Conservation (phyloP, 192 early-diverging fungal species). For the Coemansia sp. region DNA sequence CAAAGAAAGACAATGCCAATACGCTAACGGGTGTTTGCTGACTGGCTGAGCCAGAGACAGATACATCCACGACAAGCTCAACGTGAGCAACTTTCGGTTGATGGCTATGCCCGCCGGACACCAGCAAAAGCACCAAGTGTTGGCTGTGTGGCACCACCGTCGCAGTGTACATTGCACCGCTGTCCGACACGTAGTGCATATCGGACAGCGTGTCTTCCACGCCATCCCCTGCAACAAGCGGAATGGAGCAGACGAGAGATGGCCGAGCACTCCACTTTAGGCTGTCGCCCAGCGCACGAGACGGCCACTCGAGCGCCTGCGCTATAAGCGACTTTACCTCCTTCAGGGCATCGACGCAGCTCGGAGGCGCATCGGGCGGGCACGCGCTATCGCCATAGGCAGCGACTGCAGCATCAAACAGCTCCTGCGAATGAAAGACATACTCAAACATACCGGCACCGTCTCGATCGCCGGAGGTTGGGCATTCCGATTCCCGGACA, state of each 20-base stretch:
- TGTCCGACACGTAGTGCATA: conserved; percentile 10
- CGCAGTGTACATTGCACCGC: background rate
- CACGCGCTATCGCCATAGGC: background rate
- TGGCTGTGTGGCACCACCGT: background rate
- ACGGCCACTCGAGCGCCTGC: conserved; percentile 32
- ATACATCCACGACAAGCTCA: conserved; percentile 5
- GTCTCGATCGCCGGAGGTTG: background rate
- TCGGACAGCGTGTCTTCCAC: conserved; percentile 1
- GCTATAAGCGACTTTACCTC: conserved; percentile 9
- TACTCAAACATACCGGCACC: conserved; percentile 3
- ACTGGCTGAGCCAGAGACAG: too few species aligned
- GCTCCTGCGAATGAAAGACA: conserved; percentile 20
- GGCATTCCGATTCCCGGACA: background rate
- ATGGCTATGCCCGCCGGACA: background rate
- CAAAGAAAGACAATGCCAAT: conserved; percentile 31
- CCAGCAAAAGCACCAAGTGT: background rate
- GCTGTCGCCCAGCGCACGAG: conserved; percentile 23
- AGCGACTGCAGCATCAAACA: background rate
- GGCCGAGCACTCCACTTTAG: conserved; percentile 15
- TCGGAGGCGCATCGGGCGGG: background rate
- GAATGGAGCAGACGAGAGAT: background rate
- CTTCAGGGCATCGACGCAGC: conserved; percentile 16
- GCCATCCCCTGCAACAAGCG: background rate
- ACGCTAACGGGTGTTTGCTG: conserved; percentile 3
- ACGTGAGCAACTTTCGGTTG: background rate